Conservation (phyloP, 2,329 filamentous ascomycete genomes). For the Pyrenophora teres region DNA sequence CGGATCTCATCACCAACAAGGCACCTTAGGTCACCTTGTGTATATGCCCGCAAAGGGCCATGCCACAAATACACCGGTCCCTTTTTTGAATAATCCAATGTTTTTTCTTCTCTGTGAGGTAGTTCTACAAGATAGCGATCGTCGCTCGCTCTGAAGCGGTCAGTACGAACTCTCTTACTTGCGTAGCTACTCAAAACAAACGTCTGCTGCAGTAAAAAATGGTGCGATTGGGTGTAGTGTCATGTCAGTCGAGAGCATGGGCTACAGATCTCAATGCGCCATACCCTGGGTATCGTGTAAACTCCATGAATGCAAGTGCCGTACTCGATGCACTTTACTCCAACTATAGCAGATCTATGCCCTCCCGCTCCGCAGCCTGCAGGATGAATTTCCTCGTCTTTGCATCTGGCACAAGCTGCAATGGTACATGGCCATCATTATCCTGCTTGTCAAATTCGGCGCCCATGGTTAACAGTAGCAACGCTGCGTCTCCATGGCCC, state of each 20-base stretch:
- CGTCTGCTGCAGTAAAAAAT: too few species aligned
- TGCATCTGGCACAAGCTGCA: constrained; percentile 83
- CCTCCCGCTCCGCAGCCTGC: constrained; percentile 80
- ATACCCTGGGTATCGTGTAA: constrained; percentile 19
- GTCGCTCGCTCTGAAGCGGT: not conserved
- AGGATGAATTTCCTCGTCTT: constrained; percentile 82
- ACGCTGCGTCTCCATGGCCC: constrained; percentile 76
- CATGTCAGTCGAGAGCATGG: not conserved
- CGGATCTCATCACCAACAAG: not conserved
- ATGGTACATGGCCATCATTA: constrained; percentile 68
- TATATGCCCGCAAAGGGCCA: too few species aligned
- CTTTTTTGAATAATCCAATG: too few species aligned
- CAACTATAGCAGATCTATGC: constrained; percentile 64
- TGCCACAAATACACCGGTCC: too few species aligned
- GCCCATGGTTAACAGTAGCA: constrained; percentile 80
- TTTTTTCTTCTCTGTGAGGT: too few species aligned
- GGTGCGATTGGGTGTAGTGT: too few species aligned
- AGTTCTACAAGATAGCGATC: too few species aligned
- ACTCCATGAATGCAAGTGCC: constrained; percentile 12
- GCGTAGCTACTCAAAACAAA: too few species aligned
- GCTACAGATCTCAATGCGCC: not conserved
- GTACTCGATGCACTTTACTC: not conserved
- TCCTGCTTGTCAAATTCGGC: constrained; percentile 82
- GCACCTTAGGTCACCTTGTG: not conserved
- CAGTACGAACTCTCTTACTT: not conserved